Evolutionary conservation across 225 moss, liverwort and hornwort species (phyloP), one percentile per base, ranked within the genome.

Genomic region (Marchantia paleacea): DNA sequence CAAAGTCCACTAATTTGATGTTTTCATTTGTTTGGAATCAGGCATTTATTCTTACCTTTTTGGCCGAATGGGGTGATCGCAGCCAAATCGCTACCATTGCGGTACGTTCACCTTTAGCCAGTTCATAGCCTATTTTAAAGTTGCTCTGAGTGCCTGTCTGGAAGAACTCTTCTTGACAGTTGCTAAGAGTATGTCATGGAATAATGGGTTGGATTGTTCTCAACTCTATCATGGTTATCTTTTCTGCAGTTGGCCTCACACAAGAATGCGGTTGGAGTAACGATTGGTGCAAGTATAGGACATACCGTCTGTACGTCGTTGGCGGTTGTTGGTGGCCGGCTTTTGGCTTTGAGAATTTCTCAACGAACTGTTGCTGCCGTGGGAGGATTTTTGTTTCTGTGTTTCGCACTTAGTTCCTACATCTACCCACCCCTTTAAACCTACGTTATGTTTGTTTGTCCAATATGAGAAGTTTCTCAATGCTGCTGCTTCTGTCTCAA

Each of bases 51-150:
- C 88, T 99, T 73, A 99, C 99, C 3, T 99, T 99, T 82, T 90
- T 99, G 85, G 99, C 95, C 8, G 99, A 99, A 83, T 99, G 99
- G 99, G 99, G 99, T 80, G 99, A 99, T 87, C 89, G 99, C 77
- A 99, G 99, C 78, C 99, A 99, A 88, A 92, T 99, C 81, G 95
- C 99, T 52, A 99, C 99, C 0, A 99, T 99, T 83, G 95, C 99
- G 80, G 97, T 99, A 92, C 70, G 88, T 83, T 68, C 51, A 16
- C 28, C 19, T 19, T 70, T 25, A n/a, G 25, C 51, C 50, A 8
- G 11, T 25, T 29, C 26, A 2, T 6, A 2, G 13, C 28, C 49
- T 75, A 7, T 10, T 3, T 13, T 67, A 13, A 13, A 67, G 0
- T 66, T 53, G 76, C 65, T 76, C 7, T 10, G 4, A 62, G 16